A percentile compares a stretch with the other conserved stretches of the same genome.
Evolutionary conservation across 2,329 filamentous ascomycete species (phyloP).

Genomic region (Coniochaeta hoffmannii): DNA sequence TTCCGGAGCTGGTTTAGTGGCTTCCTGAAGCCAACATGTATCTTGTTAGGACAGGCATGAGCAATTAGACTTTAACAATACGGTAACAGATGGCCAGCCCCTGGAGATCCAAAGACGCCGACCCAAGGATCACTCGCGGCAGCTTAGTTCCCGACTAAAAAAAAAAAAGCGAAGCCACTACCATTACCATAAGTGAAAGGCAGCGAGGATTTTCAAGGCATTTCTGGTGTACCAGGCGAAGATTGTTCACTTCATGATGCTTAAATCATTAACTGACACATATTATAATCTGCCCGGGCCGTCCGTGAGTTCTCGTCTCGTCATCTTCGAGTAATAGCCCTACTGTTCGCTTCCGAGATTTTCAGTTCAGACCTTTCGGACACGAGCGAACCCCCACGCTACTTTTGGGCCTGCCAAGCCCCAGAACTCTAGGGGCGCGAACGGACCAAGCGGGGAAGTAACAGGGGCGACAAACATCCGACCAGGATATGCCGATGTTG

Average conservation of each 20-base stretch:
- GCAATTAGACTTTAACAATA: too few relatives aligned
- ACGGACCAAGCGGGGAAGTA: background rate
- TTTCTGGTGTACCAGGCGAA: too few relatives aligned
- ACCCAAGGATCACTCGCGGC: background rate
- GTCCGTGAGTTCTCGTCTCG: background rate
- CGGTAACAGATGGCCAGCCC: background rate
- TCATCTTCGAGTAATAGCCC: background rate
- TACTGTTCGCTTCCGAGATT: background rate
- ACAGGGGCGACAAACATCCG: background rate
- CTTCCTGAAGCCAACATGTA: too few relatives aligned
- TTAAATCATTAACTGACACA: background rate
- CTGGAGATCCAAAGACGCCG: background rate
- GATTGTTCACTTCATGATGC: too few relatives aligned
- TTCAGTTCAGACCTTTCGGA: background rate
- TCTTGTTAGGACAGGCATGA: too few relatives aligned
- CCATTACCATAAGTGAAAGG: background rate
- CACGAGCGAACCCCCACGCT: constrained; percentile 1
- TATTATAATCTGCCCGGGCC: background rate
- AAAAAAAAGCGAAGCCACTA: background rate
- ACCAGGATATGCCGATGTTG: too few relatives aligned
- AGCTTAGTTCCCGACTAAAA: background rate
- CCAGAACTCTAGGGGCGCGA: background rate
- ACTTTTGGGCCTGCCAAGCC: background rate
- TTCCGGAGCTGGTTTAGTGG: background rate
- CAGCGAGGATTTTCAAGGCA: too few relatives aligned